Evolutionary conservation across 306 rosid genomes (phyloP).

Genomic region (Mimosa bimucronata): DNA sequence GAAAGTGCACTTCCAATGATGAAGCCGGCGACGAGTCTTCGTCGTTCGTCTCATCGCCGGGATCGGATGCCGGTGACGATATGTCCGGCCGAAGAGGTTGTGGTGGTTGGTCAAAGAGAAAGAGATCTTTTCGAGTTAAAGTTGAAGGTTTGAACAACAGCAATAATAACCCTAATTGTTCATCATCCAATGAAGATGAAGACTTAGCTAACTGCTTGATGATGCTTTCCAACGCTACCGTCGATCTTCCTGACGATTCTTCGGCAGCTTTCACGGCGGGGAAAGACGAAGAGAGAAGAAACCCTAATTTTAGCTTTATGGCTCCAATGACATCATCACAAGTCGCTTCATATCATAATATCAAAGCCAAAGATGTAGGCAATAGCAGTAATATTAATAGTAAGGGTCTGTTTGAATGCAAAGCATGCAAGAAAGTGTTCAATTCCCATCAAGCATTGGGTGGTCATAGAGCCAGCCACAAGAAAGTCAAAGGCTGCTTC

Average conservation of each 20-base stretch:
- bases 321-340: constrained; percentile 48
- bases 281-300: constrained; percentile 71
- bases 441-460: constrained; percentile 97
- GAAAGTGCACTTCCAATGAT: constrained; percentile 65
- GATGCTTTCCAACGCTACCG: constrained; percentile 84
- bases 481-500: constrained; percentile 95
- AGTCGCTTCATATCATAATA: constrained; percentile 36
- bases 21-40: constrained; percentile 59
- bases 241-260: constrained; percentile 77
- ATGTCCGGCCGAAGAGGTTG: constrained; percentile 42
- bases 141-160: constrained; percentile 48
- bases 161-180: constrained; percentile 44
- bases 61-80: constrained; percentile 47
- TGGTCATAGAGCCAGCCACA: constrained; percentile 96
- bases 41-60: constrained; percentile 54
- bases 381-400: neutral
- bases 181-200: constrained; percentile 85
- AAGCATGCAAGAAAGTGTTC: constrained; percentile 92
- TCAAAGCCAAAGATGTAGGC: constrained; percentile 60
- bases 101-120: constrained; percentile 74
- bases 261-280: no score
- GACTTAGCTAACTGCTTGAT: constrained; percentile 87
- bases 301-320: constrained; percentile 48
- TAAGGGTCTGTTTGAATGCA: constrained; percentile 79
- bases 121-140: constrained; percentile 70